These are phyloP conservation scores for Hevea brasiliensis DNA, from an alignment of 345 rosid genomes.

Conservation along the genomic window DNA sequence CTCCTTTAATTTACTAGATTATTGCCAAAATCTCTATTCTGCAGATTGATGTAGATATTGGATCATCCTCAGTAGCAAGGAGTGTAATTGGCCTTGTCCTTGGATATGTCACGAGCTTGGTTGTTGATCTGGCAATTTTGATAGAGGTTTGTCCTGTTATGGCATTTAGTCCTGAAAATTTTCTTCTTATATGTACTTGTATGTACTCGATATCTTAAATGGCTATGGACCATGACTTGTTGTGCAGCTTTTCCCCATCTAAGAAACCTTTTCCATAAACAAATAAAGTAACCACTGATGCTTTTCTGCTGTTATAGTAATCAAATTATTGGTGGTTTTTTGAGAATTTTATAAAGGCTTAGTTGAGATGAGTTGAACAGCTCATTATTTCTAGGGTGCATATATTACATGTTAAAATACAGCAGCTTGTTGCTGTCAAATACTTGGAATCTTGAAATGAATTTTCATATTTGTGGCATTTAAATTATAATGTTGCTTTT, in stretches of 20 bases:
- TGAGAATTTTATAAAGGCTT: background rate
- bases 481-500: too few relatives aligned
- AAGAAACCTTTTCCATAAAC: background rate
- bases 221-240: background rate
- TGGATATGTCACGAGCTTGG: conserved; percentile 92
- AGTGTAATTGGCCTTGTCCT: conserved; percentile 88
- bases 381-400: too few relatives aligned
- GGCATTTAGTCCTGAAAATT: background rate
- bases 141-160: conserved; percentile 62
- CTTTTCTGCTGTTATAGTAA: background rate
- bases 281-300: background rate
- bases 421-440: background rate
- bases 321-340: background rate
- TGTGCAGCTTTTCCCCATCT: background rate
- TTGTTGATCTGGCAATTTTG: conserved; percentile 91
- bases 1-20: background rate
- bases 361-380: too few relatives aligned
- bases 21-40: conserved; percentile 17
- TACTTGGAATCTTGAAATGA: background rate
- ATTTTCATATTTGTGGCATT: background rate
- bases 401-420: too few relatives aligned
- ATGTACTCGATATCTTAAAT: background rate
- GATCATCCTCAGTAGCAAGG: conserved; percentile 97
- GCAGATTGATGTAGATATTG: conserved; percentile 97
- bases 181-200: background rate